Percentiles rank a stretch among this genome's conserved stretches.
Evolutionary conservation across 1,139 yeast genomes (phyloP).

Genomic region (Blastobotrys aristatus): DNA sequence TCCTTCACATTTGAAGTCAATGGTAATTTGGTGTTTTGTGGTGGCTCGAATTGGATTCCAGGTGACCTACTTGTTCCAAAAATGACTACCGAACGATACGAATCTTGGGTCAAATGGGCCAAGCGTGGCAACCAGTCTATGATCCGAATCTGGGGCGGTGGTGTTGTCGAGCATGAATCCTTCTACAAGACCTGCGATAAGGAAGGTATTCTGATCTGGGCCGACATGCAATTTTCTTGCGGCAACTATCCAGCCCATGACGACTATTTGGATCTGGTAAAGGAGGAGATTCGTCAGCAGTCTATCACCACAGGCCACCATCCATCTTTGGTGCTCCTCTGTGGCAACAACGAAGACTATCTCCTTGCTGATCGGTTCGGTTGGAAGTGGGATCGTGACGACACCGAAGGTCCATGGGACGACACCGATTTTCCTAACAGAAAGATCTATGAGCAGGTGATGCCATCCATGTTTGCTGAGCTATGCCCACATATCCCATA

Average conservation of each 20-base stretch:
- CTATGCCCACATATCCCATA: constrained; percentile 35
- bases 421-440: constrained; percentile 41
- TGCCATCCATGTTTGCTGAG: constrained; percentile 35
- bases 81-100: constrained; percentile 34
- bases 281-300: constrained; percentile 36
- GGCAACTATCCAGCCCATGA: constrained; percentile 41
- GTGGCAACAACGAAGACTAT: constrained; percentile 48
- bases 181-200: constrained; percentile 43
- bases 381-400: constrained; percentile 35
- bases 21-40: constrained; percentile 35
- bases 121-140: constrained; percentile 40
- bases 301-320: constrained; percentile 37
- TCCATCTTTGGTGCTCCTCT: constrained; percentile 35
- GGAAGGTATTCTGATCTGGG: constrained; percentile 44
- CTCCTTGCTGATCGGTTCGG: constrained; percentile 39
- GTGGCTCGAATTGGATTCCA: constrained; percentile 48
- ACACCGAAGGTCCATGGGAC: constrained; percentile 32
- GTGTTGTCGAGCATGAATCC: constrained; percentile 40
- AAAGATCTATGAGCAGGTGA: constrained; percentile 37
- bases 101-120: constrained; percentile 34
- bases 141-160: constrained; percentile 50
- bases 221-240: constrained; percentile 49
- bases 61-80: constrained; percentile 38
- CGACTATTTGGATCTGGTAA: constrained; percentile 32
- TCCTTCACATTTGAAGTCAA: constrained; percentile 42